Conservation (phyloP, 1,139 yeast genomes). For the Pichia sp. region DNA sequence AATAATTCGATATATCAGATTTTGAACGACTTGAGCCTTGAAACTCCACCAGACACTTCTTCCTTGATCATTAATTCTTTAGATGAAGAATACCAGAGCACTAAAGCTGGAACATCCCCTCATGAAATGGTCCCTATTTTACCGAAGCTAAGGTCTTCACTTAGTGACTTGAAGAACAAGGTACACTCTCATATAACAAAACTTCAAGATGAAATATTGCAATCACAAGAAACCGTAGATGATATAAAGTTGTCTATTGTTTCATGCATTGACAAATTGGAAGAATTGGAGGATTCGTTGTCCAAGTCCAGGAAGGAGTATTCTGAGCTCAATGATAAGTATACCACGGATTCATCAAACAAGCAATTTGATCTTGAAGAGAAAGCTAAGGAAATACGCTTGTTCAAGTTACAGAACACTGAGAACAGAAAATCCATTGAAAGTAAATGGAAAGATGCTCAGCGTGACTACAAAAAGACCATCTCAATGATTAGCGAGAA, state of each 20-base stretch:
- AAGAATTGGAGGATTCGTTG: slow-evolving; percentile 54
- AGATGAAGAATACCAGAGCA: slow-evolving; percentile 23
- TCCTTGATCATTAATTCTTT: slow-evolving; percentile 22
- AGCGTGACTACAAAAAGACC: slow-evolving; percentile 52
- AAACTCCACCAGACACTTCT: slow-evolving; percentile 17
- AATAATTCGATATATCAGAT: slow-evolving; percentile 28
- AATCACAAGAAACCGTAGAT: slow-evolving; percentile 59
- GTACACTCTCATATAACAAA: slow-evolving; percentile 28
- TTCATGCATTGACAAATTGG: slow-evolving; percentile 57
- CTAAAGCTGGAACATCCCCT: slow-evolving; percentile 39
- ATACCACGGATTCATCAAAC: slow-evolving; percentile 50
- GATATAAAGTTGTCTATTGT: slow-evolving; percentile 48
- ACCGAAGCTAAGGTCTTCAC: slow-evolving; percentile 21
- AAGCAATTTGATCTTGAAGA: slow-evolving; percentile 21
- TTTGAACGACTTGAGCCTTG: slow-evolving; percentile 19
- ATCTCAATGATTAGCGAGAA: slow-evolving; percentile 45
- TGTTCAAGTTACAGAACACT: slow-evolving; percentile 48
- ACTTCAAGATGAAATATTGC: slow-evolving; percentile 54
- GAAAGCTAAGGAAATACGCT: slow-evolving; percentile 48
- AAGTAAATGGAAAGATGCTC: slow-evolving; percentile 50
- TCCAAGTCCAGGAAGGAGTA: slow-evolving; percentile 27
- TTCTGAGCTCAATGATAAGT: slow-evolving; percentile 40
- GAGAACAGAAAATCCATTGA: slow-evolving; percentile 55
- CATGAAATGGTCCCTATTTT: slow-evolving; percentile 31
- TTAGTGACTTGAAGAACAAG: slow-evolving; percentile 35